These are phyloP conservation scores for Colletotrichum scovillei DNA, from an alignment of 2,329 filamentous ascomycete genomes.

Conservation along the genomic window DNA sequence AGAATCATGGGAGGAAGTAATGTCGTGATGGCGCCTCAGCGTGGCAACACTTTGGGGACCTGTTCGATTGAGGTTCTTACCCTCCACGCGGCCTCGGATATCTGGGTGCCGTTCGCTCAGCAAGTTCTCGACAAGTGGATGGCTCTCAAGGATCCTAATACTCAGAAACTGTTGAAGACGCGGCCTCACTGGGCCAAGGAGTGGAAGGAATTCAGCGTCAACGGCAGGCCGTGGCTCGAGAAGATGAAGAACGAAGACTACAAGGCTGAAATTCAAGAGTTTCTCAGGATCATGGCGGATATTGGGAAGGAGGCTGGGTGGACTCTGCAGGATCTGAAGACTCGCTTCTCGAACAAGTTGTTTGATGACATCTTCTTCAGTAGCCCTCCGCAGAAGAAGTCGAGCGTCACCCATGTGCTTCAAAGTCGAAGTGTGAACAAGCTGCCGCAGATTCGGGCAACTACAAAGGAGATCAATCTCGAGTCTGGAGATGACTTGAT, in stretches of 20 bases:
- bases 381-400: not conserved
- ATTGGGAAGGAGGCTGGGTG: not conserved
- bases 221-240: not conserved
- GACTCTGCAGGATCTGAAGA: not conserved
- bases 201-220: not conserved
- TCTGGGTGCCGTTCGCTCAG: not conserved
- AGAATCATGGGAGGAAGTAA: not conserved
- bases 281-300: not conserved
- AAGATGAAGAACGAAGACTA: not conserved
- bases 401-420: not conserved
- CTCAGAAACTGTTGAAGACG: not conserved
- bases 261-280: not conserved
- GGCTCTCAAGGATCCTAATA: not conserved
- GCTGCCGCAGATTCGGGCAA: not conserved
- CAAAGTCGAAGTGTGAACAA: not conserved
- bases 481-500: not conserved
- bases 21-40: not conserved
- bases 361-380: not conserved
- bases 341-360: not conserved
- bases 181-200: not conserved
- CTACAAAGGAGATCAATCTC: not conserved
- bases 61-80: not conserved
- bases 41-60: not conserved
- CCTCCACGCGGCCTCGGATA: not conserved
- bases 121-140: not conserved